These are phyloP conservation scores for Cyberlindnera xylosilytica DNA, from an alignment of 805 yeast species.

Conservation along the genomic window DNA sequence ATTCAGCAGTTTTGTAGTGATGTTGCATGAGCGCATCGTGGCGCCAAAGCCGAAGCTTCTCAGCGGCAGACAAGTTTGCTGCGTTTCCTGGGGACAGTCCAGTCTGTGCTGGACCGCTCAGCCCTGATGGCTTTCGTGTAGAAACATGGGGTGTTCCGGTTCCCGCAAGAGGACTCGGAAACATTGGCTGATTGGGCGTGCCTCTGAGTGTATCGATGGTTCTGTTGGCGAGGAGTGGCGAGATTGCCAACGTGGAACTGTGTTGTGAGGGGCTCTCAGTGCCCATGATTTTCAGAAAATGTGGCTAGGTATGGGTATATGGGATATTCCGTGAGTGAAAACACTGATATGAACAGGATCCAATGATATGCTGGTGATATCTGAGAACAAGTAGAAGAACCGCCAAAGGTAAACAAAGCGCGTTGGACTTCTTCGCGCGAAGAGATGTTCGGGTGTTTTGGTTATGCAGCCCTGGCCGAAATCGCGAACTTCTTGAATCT, in stretches of 20 bases:
- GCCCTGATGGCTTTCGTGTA: neutral
- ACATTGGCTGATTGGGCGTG: conserved; percentile 44
- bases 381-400: too few relatives aligned
- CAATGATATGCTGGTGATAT: too few relatives aligned
- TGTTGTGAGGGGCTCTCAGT: conserved; percentile 50
- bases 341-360: too few relatives aligned
- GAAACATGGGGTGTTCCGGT: conserved; percentile 10
- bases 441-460: too few relatives aligned
- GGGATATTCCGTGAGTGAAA: too few relatives aligned
- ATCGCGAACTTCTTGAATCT: neutral
- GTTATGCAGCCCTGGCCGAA: neutral
- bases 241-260: conserved; percentile 69
- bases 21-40: conserved; percentile 93
- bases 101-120: neutral
- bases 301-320: too few relatives aligned
- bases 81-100: neutral
- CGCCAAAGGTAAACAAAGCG: conserved; percentile 6
- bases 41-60: conserved; percentile 84
- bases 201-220: conserved; percentile 39
- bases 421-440: too few relatives aligned
- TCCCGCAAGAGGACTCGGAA: conserved; percentile 35
- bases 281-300: neutral
- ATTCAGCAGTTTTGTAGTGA: conserved; percentile 85
- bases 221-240: conserved; percentile 50
- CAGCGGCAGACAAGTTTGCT: conserved; percentile 61